phyloP scores from a whole-genome alignment of 1,139 yeast genomes.

The Schwanniomyces etchellsii region DNA sequence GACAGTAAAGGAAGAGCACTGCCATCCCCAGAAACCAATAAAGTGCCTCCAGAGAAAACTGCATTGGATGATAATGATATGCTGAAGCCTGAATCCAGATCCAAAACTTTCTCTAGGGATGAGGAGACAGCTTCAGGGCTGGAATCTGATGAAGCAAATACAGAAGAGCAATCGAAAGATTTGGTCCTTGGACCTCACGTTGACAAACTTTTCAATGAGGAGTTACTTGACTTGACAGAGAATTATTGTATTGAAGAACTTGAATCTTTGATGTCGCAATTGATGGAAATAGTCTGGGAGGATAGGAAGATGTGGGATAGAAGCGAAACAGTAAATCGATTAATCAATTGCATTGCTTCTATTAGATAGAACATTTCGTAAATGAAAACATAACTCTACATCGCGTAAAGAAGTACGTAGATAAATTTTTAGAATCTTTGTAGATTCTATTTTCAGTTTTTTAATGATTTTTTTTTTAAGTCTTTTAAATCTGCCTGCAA shows the following conservation, averaged over 20 bases:
- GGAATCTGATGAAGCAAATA: slow-evolving; percentile 1
- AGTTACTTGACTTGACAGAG: slow-evolving; percentile 34
- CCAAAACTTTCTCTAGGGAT: too few relatives aligned
- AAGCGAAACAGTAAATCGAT: slow-evolving; percentile 26
- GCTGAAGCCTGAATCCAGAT: too few relatives aligned
- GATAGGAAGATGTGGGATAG: slow-evolving; percentile 67
- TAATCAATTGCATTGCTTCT: slow-evolving; percentile 15
- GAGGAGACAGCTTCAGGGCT: slow-evolving; percentile 1
- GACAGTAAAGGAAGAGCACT: background rate
- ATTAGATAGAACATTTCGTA: too few relatives aligned
- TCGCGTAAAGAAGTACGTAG: background rate
- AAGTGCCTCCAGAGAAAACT: background rate
- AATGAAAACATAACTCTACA: too few relatives aligned
- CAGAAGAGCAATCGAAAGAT: slow-evolving; percentile 8
- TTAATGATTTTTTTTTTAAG: background rate
- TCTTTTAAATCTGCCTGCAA: too few relatives aligned
- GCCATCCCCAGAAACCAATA: slow-evolving; percentile 1
- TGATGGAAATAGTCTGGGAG: slow-evolving; percentile 74
- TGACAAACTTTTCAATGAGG: slow-evolving; percentile 13
- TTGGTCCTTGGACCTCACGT: slow-evolving; percentile 12
- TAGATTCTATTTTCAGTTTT: slow-evolving; percentile 3
- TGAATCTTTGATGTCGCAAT: slow-evolving; percentile 66
- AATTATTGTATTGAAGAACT: slow-evolving; percentile 60
- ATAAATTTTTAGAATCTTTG: slow-evolving; percentile 1
- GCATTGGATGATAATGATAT: background rate